Evolutionary conservation across 345 rosid species (phyloP).

Genomic region (Laguncularia racemosa): DNA sequence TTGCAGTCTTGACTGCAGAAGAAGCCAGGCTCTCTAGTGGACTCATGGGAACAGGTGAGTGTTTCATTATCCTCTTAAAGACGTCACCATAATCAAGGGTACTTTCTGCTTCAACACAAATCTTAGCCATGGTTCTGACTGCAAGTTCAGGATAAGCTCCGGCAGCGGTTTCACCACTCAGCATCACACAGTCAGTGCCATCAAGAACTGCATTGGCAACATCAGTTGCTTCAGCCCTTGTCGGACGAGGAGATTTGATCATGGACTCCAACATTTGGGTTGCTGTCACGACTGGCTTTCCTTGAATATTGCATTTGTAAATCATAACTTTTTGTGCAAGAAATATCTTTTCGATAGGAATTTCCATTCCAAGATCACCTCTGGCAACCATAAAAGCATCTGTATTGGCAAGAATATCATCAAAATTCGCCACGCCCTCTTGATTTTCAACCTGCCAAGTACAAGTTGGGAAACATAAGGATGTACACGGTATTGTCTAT

Average conservation of each 20-base stretch:
- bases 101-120: conserved; percentile 91
- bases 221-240: conserved; percentile 97
- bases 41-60: conserved; percentile 93
- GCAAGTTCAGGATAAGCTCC: conserved; percentile 96
- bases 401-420: conserved; percentile 75
- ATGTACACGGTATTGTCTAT: background rate
- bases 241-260: conserved; percentile 97
- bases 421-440: conserved; percentile 97
- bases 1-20: conserved; percentile 89
- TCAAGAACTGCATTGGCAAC: conserved; percentile 97
- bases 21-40: conserved; percentile 89
- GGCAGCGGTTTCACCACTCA: conserved; percentile 97
- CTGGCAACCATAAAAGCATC: conserved; percentile 99
- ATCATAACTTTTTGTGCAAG: conserved; percentile 98
- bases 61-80: conserved; percentile 74
- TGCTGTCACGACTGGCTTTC: conserved; percentile 87
- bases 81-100: conserved; percentile 75
- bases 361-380: conserved; percentile 98
- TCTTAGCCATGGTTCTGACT: conserved; percentile 87
- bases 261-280: conserved; percentile 96
- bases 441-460: conserved; percentile 76
- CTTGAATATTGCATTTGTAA: conserved; percentile 96
- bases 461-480: background rate
- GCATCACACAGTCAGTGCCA: conserved; percentile 93
- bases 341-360: conserved; percentile 94